Evolutionary conservation across 305 asterid genomes (phyloP), one percentile per base, ranked within the genome.

Genomic region (Stenogyne calaminthoides): DNA sequence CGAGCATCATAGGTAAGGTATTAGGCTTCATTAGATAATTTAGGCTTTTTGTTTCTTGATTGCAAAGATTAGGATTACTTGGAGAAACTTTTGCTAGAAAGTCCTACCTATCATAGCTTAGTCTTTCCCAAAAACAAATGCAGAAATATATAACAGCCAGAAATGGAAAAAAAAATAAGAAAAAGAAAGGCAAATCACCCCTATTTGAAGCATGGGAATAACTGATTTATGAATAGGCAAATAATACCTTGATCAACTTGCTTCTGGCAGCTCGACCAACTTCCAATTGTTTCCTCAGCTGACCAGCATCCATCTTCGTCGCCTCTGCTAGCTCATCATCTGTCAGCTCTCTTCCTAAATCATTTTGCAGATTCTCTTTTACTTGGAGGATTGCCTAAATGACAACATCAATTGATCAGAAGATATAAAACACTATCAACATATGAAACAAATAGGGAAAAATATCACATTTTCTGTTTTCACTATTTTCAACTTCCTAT

Each of bases 231-330:
- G 7, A 20, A 47, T 10, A 14, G 70, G 10, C 14, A 34, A 12
- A 49, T 22, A 61, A 36, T 12, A 22, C 36, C 93, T 84, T 91
- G 71, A 91, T 87, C 86, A 88, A 71, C 78, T 91, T 91, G 85
- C 78, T 87, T 82, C 96, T 82, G 18, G 97, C 91, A 18, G 97
- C 93, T 72, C 58, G 88, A 59, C 97, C 95, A 78, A 87, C 86
- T 84, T 82, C 84, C 71, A 87, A 29, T 60, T 76, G 86, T 68
- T 87, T 86, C 84, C 86, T 73, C 27, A 88, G 74, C 64, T 82
- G 86, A 72, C 55, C 27, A 42, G 67, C 67, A 56, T 81, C 81
- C 78, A 82, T 70, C 66, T 76, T 86, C 55, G 76, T 78, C 20
- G 83, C 91, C 76, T 76, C 83, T 9, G 92, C 93, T 69, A 83